Evolutionary conservation across 331 rosid genomes (phyloP).

Genomic region (Quercus lobata): DNA sequence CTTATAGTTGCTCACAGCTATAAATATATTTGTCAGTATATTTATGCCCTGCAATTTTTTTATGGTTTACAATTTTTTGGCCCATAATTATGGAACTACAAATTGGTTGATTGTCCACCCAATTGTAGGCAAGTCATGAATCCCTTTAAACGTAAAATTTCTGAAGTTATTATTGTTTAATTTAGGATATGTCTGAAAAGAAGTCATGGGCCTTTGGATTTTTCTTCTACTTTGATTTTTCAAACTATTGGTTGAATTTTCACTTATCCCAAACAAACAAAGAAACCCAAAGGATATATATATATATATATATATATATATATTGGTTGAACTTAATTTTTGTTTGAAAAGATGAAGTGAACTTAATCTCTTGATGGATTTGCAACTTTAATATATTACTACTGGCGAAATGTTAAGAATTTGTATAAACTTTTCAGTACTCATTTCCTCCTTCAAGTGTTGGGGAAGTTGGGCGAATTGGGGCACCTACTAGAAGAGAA

Average conservation of each 20-base stretch:
- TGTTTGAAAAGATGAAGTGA: background rate
- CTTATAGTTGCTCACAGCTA: background rate
- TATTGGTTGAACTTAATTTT: too few species aligned
- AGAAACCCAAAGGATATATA: too few species aligned
- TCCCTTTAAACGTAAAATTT: background rate
- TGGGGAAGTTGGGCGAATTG: constrained; percentile 97
- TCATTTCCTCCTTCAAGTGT: constrained; percentile 96
- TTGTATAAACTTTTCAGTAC: constrained; percentile 54
- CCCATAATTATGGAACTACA: background rate
- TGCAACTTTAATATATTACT: background rate
- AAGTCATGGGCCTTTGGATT: background rate
- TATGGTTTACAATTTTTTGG: background rate
- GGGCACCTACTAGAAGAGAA: constrained; percentile 97
- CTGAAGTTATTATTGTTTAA: background rate
- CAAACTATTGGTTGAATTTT: background rate
- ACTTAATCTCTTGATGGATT: background rate
- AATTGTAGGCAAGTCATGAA: background rate
- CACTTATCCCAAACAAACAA: too few species aligned
- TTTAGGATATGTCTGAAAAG: background rate
- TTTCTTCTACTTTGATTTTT: background rate
- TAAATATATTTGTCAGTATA: background rate
- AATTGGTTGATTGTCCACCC: background rate
- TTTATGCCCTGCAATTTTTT: background rate
- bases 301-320: too few species aligned
- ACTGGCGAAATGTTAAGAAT: constrained; percentile 10